Evolutionary conservation across 305 asterid genomes (phyloP).

Genomic region (Salvia sclarea): DNA sequence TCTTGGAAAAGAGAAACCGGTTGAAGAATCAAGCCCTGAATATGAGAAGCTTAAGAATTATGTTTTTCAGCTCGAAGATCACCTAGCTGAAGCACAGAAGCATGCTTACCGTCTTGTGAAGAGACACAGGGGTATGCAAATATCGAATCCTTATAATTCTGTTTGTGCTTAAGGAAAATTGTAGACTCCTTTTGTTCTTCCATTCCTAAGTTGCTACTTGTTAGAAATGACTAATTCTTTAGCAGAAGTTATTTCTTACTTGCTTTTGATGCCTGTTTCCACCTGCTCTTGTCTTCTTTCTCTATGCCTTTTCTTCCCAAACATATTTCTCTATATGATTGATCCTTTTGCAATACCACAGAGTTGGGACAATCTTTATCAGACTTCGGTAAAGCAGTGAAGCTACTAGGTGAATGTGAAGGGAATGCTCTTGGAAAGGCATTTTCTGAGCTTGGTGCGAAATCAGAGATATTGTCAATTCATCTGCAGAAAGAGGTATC

Average conservation of each 20-base stretch:
- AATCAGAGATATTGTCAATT: conserved; percentile 68
- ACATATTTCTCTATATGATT: conserved; percentile 19
- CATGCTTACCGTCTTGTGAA: conserved; percentile 93
- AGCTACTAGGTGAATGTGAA: conserved; percentile 81
- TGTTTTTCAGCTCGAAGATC: conserved; percentile 94
- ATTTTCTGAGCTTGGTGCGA: conserved; percentile 86
- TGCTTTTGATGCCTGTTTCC: conserved; percentile 23
- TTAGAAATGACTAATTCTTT: conserved; percentile 20
- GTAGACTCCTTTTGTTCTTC: conserved; percentile 3
- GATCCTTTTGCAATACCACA: conserved; percentile 38
- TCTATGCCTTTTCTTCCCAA: background rate
- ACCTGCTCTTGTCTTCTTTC: conserved; percentile 4
- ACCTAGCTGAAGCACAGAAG: conserved; percentile 95
- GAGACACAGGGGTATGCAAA: conserved; percentile 83
- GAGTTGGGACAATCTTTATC: conserved; percentile 90
- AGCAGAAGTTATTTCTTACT: conserved; percentile 2
- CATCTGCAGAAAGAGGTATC: conserved; percentile 84
- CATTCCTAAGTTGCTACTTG: conserved; percentile 15
- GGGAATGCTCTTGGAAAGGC: conserved; percentile 87
- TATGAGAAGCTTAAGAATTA: conserved; percentile 85
- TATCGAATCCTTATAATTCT: conserved; percentile 23
- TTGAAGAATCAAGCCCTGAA: conserved; percentile 90
- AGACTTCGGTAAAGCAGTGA: conserved; percentile 94
- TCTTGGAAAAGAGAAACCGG: conserved; percentile 96
- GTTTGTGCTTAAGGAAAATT: conserved; percentile 15